Evolutionary conservation across 2,329 filamentous ascomycete species (phyloP).

Genomic region (Xylaria hypoxylon): DNA sequence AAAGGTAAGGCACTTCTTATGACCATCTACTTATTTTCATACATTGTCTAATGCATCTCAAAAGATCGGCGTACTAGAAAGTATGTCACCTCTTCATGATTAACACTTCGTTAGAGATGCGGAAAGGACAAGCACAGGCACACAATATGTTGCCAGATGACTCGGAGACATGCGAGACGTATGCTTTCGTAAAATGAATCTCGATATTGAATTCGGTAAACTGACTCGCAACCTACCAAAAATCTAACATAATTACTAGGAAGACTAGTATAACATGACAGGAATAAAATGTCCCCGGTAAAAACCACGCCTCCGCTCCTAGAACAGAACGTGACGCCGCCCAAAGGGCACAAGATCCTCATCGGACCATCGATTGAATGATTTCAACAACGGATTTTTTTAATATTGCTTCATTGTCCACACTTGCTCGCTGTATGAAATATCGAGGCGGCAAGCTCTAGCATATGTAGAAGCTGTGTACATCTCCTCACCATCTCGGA

Average conservation of each 20-base stretch:
- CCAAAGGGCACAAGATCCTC: constrained; percentile 34
- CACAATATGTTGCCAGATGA: too few relatives aligned
- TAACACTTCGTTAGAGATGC: too few relatives aligned
- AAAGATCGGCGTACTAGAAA: constrained; percentile 63
- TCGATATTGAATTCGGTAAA: too few relatives aligned
- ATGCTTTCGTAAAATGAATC: too few relatives aligned
- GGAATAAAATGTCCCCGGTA: constrained; percentile 47
- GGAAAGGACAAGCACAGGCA: too few relatives aligned
- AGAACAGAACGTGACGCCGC: constrained; percentile 38
- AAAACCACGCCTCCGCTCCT: constrained; percentile 47
- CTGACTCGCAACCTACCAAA: too few relatives aligned
- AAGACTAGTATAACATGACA: neutral
- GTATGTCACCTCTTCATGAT: too few relatives aligned
- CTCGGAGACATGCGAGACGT: too few relatives aligned
- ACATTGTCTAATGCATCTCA: constrained; percentile 2
- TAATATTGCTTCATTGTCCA: constrained; percentile 76
- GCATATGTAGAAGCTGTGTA: constrained; percentile 68
- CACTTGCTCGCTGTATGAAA: constrained; percentile 69
- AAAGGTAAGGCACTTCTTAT: neutral
- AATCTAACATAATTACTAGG: neutral
- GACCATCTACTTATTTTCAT: neutral
- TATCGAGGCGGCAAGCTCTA: constrained; percentile 73
- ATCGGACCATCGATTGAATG: constrained; percentile 42
- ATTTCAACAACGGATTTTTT: constrained; percentile 52
- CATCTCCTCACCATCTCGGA: neutral